These are phyloP conservation scores for Gymnopilus dilepis DNA, from an alignment of 768 basidiomycete species.

Conservation along the genomic window DNA sequence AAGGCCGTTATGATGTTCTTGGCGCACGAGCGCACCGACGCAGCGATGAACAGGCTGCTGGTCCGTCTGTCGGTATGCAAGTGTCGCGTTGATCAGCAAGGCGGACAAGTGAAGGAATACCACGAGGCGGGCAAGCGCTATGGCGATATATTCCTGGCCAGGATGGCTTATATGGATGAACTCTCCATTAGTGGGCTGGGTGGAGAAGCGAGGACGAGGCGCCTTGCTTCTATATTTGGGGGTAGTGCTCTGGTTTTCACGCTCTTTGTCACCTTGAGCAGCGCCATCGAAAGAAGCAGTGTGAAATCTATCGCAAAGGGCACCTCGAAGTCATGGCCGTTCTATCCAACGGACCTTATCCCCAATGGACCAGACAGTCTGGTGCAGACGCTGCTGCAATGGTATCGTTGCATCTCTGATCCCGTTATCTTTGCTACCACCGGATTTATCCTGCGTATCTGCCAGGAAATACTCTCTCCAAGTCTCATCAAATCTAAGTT, in stretches of 20 bases:
- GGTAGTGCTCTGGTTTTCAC: background rate
- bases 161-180: background rate
- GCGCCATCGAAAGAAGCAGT: background rate
- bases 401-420: constrained; percentile 13
- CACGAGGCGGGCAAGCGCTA: background rate
- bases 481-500: constrained; percentile 12
- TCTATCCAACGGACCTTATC: background rate
- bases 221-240: background rate
- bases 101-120: background rate
- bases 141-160: background rate
- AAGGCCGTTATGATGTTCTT: background rate
- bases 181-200: background rate
- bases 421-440: background rate
- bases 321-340: constrained; percentile 5
- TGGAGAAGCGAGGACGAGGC: background rate
- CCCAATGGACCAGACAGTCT: constrained; percentile 11
- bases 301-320: constrained; percentile 8
- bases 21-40: background rate
- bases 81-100: background rate
- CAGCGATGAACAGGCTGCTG: constrained; percentile 1
- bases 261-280: background rate
- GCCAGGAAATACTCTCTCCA: constrained; percentile 2
- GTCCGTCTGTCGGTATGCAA: constrained; percentile 1
- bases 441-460: background rate
- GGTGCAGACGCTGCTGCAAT: constrained; percentile 9